Conservation (phyloP, 345 rosid species). For the Microcos paniculata region DNA sequence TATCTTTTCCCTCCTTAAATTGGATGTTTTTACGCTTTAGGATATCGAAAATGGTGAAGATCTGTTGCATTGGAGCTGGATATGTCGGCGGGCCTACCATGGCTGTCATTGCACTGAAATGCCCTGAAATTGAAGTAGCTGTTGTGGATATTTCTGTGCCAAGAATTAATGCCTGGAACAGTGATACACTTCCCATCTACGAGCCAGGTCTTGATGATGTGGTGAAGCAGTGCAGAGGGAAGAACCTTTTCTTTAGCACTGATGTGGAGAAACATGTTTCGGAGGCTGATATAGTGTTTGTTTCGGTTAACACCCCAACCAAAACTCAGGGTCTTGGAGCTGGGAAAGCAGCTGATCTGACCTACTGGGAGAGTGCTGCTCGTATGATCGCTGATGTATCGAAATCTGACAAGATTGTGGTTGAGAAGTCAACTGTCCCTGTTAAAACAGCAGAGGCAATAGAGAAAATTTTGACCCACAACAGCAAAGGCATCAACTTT, state of each 20-base stretch:
- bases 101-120: constrained; percentile 73
- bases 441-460: constrained; percentile 80
- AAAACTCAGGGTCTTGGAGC: constrained; percentile 77
- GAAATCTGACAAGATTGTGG: constrained; percentile 68
- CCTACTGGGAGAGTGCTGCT: constrained; percentile 86
- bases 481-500: constrained; percentile 66
- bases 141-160: constrained; percentile 63
- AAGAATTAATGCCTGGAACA: constrained; percentile 70
- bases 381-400: constrained; percentile 77
- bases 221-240: constrained; percentile 63
- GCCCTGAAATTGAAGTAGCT: constrained; percentile 55
- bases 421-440: constrained; percentile 75
- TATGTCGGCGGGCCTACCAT: constrained; percentile 79
- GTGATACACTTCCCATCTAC: constrained; percentile 63
- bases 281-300: constrained; percentile 68
- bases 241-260: constrained; percentile 59
- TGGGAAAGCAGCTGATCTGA: constrained; percentile 77
- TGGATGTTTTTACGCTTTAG: constrained; percentile 8
- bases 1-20: background rate
- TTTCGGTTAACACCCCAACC: constrained; percentile 75
- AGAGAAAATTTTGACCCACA: constrained; percentile 68
- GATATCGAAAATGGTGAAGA: constrained; percentile 57
- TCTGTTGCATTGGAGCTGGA: constrained; percentile 78
- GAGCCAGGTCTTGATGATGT: constrained; percentile 71
- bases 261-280: constrained; percentile 67